phyloP scores from a whole-genome alignment of 2,329 filamentous ascomycete species.

The Xylaria sp. region DNA sequence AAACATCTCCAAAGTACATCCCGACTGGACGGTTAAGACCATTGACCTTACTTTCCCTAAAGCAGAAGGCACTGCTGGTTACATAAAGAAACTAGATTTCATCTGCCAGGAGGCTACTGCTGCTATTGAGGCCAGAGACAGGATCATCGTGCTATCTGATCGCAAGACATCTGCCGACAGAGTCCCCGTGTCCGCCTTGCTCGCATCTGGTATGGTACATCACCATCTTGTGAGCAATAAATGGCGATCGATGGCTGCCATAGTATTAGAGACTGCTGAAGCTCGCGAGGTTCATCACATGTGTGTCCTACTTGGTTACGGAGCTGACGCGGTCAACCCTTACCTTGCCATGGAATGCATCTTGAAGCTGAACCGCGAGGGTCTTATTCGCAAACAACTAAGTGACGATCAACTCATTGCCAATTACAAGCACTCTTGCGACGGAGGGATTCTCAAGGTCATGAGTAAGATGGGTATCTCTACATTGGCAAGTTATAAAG shows the following conservation, averaged over 20 bases:
- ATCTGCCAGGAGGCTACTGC: constrained; percentile 88
- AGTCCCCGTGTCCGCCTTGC: constrained; percentile 83
- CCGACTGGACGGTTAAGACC: constrained; percentile 85
- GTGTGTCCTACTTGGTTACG: constrained; percentile 97
- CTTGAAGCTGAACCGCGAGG: constrained; percentile 93
- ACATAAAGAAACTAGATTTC: constrained; percentile 84
- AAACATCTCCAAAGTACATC: constrained; percentile 77
- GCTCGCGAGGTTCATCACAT: constrained; percentile 98
- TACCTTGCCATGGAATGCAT: constrained; percentile 97
- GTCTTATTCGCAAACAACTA: constrained; percentile 89
- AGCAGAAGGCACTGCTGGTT: constrained; percentile 81
- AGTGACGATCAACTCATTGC: constrained; percentile 83
- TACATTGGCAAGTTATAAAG: constrained; percentile 95
- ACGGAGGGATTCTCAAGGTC: constrained; percentile 96
- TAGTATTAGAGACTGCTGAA: constrained; percentile 92
- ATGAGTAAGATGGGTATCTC: constrained; percentile 99
- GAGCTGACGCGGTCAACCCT: constrained; percentile 92
- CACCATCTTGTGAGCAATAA: constrained; percentile 96
- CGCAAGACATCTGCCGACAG: constrained; percentile 84
- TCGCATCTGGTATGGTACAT: constrained; percentile 93
- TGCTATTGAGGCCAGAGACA: constrained; percentile 84
- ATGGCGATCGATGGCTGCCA: constrained; percentile 87
- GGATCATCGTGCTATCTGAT: constrained; percentile 89
- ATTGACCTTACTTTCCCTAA: constrained; percentile 97
- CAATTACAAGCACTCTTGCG: constrained; percentile 97